Evolutionary conservation across 2,329 filamentous ascomycete species (phyloP), one percentile per base, ranked within the genome.

Genomic region (Chaetomium globosum): DNA sequence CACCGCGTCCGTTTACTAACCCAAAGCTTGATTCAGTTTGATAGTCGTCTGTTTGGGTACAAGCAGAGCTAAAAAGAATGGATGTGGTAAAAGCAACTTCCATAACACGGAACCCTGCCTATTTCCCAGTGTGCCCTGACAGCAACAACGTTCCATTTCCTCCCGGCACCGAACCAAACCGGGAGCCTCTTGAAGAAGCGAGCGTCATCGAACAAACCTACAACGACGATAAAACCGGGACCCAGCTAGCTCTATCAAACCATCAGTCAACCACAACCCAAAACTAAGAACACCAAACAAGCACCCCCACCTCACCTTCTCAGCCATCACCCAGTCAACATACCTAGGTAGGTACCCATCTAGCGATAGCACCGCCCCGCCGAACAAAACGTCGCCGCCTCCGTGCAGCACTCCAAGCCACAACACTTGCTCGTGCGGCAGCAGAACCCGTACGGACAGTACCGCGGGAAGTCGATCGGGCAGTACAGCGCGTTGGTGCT

Each of bases 351-450:
- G 12, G 4, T 13, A 43, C n/a, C n/a, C n/a, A 46, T 21, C 43
- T 48, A 48, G 3, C 43, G 43, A 16, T 48, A 48, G n/a, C 43
- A 48, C 43, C 43, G 43, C 19, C 43, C 43, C 6, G 9, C 21
- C 43, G 43, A 46, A 36, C 55, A 58, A 36, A 16, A 58, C 36
- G 10, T 46, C 12, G 55, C 36, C 13, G 19, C 36, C 4, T 39
- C 36, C 3, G 33, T 23, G 23, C 55, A 58, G 36, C 55, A 58
- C 55, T 58, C 36, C 8, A 21, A 23, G 23, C 39, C n/a, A 16
- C 55, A 58, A 36, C 55, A 58, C 23, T 30, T 58, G 23, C 6
- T 48, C 23, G 23, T 30, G 36, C n/a, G 55, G 55, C 55, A 58
- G 55, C 55, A 58, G 36, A 58, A 26, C 36, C 39, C 55, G 55